Conservation (phyloP, 106 monocot species). For the Triglochin maritima region DNA sequence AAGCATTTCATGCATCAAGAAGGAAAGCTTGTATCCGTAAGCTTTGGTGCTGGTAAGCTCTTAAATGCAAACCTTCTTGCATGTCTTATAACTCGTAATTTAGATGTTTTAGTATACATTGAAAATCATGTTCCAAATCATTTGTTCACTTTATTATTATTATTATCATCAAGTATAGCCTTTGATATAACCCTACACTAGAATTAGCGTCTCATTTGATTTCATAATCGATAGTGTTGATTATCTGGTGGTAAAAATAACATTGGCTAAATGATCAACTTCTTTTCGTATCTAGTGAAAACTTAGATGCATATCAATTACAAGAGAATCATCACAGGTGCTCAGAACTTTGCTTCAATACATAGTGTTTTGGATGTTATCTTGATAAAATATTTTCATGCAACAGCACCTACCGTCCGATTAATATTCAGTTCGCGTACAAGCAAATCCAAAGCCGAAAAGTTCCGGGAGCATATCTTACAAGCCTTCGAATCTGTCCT, state of each 20-base stretch:
- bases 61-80: neutral
- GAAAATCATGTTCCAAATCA: neutral
- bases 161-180: neutral
- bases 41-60: conserved; percentile 46
- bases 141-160: too few relatives aligned
- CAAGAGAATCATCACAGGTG: too few relatives aligned
- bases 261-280: too few relatives aligned
- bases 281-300: too few relatives aligned
- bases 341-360: neutral
- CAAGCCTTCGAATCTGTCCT: conserved; percentile 85
- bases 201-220: too few relatives aligned
- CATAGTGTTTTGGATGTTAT: neutral
- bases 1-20: conserved; percentile 47
- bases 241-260: too few relatives aligned
- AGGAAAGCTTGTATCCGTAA: conserved; percentile 51
- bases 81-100: neutral
- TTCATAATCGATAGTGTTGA: too few relatives aligned
- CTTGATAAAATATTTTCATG: conserved; percentile 3
- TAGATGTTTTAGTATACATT: neutral
- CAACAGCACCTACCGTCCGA: conserved; percentile 67
- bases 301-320: too few relatives aligned
- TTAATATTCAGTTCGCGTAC: conserved; percentile 52
- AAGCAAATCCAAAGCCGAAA: conserved; percentile 80
- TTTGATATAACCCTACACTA: too few relatives aligned
- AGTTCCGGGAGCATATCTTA: conserved; percentile 64